Conservation (phyloP, 305 asterid species). For the Galium porrigens region DNA sequence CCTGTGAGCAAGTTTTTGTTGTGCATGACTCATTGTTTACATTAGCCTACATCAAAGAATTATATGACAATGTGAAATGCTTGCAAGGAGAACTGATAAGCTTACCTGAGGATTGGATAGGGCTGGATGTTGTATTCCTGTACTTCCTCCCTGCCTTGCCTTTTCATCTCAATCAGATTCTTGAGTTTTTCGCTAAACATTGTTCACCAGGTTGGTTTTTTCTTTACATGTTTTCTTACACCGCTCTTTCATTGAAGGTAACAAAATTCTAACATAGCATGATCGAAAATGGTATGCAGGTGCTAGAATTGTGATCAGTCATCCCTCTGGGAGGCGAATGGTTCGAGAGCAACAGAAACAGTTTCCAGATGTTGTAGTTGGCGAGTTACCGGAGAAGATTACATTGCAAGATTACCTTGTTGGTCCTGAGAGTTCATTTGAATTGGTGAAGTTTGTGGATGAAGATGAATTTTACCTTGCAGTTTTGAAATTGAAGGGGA, state of each 20-base stretch:
- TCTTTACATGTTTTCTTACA: background rate
- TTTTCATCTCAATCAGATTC: slow-evolving; percentile 40
- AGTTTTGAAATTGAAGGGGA: slow-evolving; percentile 32
- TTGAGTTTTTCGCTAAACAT: slow-evolving; percentile 42
- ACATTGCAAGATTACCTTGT: slow-evolving; percentile 20
- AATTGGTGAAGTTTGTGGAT: slow-evolving; percentile 43
- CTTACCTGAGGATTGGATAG: slow-evolving; percentile 60
- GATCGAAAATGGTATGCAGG: slow-evolving; percentile 27
- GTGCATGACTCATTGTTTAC: slow-evolving; percentile 64
- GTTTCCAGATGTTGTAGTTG: slow-evolving; percentile 50
- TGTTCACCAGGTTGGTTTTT: slow-evolving; percentile 50
- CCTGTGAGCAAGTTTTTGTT: slow-evolving; percentile 43
- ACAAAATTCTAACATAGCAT: background rate
- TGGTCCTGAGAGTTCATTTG: slow-evolving; percentile 38
- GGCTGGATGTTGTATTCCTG: slow-evolving; percentile 55
- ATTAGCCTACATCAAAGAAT: slow-evolving; percentile 71
- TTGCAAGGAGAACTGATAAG: slow-evolving; percentile 76
- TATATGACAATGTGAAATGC: slow-evolving; percentile 54
- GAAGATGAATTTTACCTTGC: slow-evolving; percentile 59
- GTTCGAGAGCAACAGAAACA: slow-evolving; percentile 40
- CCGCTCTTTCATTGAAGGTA: background rate
- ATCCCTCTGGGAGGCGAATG: slow-evolving; percentile 46
- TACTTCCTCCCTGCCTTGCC: slow-evolving; percentile 78
- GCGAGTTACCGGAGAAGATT: slow-evolving; percentile 41
- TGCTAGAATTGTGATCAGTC: slow-evolving; percentile 71